A percentile compares a stretch with the other conserved stretches of the same genome.
Conservation (phyloP, 2,329 filamentous ascomycete genomes). For the Cercospora sp. region DNA sequence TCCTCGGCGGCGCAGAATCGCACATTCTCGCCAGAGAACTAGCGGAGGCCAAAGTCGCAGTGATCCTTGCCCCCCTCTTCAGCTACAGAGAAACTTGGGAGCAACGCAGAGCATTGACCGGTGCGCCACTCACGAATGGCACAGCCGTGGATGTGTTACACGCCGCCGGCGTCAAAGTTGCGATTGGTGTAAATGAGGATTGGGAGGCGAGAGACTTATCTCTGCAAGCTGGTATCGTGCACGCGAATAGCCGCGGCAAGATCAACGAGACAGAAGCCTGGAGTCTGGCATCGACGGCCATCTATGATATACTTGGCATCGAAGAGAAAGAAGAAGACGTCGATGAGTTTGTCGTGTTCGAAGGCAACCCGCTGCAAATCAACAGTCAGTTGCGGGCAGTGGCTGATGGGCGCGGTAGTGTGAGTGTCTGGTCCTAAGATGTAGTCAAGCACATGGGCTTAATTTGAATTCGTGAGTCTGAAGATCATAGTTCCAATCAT, state of each 20-base stretch:
- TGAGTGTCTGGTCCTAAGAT: constrained; percentile 31
- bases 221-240: constrained; percentile 61
- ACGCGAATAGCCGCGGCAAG: constrained; percentile 57
- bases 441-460: background rate
- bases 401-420: constrained; percentile 43
- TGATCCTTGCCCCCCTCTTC: constrained; percentile 62
- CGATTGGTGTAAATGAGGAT: constrained; percentile 61
- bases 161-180: constrained; percentile 59
- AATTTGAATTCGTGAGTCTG: background rate
- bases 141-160: constrained; percentile 60
- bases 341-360: constrained; percentile 60
- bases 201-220: constrained; percentile 63
- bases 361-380: constrained; percentile 64
- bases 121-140: constrained; percentile 66
- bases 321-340: constrained; percentile 25
- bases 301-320: constrained; percentile 60
- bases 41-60: constrained; percentile 56
- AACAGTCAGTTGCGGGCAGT: constrained; percentile 58
- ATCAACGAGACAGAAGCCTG: constrained; percentile 58
- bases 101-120: constrained; percentile 60
- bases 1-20: constrained; percentile 65
- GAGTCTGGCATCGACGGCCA: constrained; percentile 57
- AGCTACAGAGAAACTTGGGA: constrained; percentile 60
- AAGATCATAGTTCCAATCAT: background rate
- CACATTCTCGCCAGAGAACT: constrained; percentile 60